Evolutionary conservation across 441 rosid species (phyloP), one percentile per base, ranked within the genome.

Genomic region (Theobroma grandiflorum): DNA sequence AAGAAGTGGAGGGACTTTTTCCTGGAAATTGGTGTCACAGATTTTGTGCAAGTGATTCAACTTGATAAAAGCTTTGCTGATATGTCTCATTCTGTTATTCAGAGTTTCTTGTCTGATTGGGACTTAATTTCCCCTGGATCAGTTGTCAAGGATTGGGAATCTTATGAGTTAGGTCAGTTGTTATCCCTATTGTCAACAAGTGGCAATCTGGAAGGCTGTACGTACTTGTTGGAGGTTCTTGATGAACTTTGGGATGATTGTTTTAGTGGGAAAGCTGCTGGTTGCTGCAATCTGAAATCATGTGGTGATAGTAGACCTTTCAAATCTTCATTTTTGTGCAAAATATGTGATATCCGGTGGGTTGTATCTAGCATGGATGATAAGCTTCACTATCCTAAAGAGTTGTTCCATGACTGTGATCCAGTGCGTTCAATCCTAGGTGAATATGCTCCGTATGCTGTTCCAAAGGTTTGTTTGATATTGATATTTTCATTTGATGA

Each of bases 1-100:
- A 77, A 77, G 82, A 93, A 88, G 72, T 95, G 98, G 99, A 95
- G 99, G 85, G 91, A 85, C 38, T 97, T 97, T 90, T 89, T 94
- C 80, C 87, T 84, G 84, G 98, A 94, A 88, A 85, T 95, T 73
- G 99, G 99, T 37, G 84, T 97, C 76, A 82, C 90, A 38, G 99
- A 97, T 85, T 97, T 97, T 87, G 93, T 92, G 68, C 93, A 90
- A 83, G 97, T 93, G 87, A 85, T 88, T 83, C 90, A 90, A 87
- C 88, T 87, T 78, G 93, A 91, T 70, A 95, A 89, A 89, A 86
- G 83, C 82, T 75, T 85, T 81, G 82, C 86, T 57, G 92, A 94
- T 78, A 70, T 93, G 79, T 84, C 81, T 82, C 74, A 81, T 76
- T 75, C 59, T 58, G 67, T 58, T 75, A 78, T 78, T 72, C 82